These are phyloP conservation scores for Coniophora puteana DNA, from an alignment of 1,284 basidiomycete species.

Conservation along the genomic window DNA sequence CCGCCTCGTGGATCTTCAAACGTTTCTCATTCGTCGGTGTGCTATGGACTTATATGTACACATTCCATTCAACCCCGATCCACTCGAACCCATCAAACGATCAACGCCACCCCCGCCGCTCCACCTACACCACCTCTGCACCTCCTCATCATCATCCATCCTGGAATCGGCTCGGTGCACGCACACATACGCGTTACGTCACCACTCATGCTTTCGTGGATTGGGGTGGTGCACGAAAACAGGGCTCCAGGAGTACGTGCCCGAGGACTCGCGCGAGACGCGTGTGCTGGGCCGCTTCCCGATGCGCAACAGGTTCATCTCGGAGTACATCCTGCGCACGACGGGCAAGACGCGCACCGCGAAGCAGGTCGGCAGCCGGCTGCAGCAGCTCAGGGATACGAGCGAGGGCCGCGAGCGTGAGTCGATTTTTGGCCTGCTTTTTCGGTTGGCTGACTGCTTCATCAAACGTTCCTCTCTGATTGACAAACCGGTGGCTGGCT, in stretches of 20 bases:
- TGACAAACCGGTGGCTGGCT: too few species aligned
- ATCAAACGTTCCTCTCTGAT: too few species aligned
- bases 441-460: constrained; percentile 20
- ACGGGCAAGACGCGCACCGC: constrained; percentile 63
- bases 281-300: constrained; percentile 68
- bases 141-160: too few species aligned
- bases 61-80: too few species aligned
- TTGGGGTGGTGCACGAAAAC: constrained; percentile 18
- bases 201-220: constrained; percentile 4
- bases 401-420: constrained; percentile 60
- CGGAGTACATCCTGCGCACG: constrained; percentile 59
- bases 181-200: too few species aligned
- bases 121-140: too few species aligned
- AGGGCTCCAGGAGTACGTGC: constrained; percentile 59
- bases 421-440: constrained; percentile 28
- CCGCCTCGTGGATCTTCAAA: too few species aligned
- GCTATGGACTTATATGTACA: too few species aligned
- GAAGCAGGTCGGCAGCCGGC: constrained; percentile 70
- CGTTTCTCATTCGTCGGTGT: too few species aligned
- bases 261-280: constrained; percentile 65
- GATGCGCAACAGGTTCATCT: constrained; percentile 70
- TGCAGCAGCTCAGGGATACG: constrained; percentile 69
- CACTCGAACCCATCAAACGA: too few species aligned
- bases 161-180: too few species aligned
- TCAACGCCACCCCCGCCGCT: neutral